Conservation (phyloP, 2,329 filamentous ascomycete species). For the Pyricularia grisea region DNA sequence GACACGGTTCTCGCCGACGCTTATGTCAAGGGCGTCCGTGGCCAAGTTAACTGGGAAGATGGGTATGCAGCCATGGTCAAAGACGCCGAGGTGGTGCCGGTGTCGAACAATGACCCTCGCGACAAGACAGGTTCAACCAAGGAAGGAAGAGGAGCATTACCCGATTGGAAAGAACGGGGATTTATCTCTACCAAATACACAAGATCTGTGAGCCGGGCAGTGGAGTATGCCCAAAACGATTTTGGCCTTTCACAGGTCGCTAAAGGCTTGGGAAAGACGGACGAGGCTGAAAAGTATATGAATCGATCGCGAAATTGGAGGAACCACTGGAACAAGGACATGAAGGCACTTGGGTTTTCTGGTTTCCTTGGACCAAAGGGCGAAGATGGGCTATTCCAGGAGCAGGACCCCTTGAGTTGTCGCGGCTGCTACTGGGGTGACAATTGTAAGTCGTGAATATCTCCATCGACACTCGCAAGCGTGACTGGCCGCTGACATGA, state of each 20-base stretch:
- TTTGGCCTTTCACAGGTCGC: slow-evolving; percentile 57
- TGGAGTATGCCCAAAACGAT: slow-evolving; percentile 59
- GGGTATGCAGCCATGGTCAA: slow-evolving; percentile 55
- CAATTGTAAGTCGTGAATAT: background rate
- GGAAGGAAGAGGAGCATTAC: slow-evolving; percentile 58
- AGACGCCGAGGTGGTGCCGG: slow-evolving; percentile 54
- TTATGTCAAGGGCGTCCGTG: slow-evolving; percentile 57
- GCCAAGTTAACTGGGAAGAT: slow-evolving; percentile 53
- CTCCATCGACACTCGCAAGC: slow-evolving; percentile 6
- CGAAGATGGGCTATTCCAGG: slow-evolving; percentile 31
- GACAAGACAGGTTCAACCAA: slow-evolving; percentile 53
- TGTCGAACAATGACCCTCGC: slow-evolving; percentile 47
- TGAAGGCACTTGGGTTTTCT: slow-evolving; percentile 47
- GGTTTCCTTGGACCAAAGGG: slow-evolving; percentile 59
- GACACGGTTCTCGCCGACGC: slow-evolving; percentile 67
- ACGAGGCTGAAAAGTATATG: slow-evolving; percentile 49
- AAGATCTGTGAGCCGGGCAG: slow-evolving; percentile 53
- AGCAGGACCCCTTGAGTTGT: slow-evolving; percentile 48
- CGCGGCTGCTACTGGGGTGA: slow-evolving; percentile 59
- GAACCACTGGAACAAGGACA: slow-evolving; percentile 58
- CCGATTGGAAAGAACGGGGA: slow-evolving; percentile 56
- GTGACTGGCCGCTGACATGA: background rate
- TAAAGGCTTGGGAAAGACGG: slow-evolving; percentile 34
- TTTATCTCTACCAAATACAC: slow-evolving; percentile 56
- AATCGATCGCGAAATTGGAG: slow-evolving; percentile 58